Evolutionary conservation across 208 protist genomes (phyloP), one percentile per base, ranked within the genome.

Genomic region (Leishmania braziliensis): DNA sequence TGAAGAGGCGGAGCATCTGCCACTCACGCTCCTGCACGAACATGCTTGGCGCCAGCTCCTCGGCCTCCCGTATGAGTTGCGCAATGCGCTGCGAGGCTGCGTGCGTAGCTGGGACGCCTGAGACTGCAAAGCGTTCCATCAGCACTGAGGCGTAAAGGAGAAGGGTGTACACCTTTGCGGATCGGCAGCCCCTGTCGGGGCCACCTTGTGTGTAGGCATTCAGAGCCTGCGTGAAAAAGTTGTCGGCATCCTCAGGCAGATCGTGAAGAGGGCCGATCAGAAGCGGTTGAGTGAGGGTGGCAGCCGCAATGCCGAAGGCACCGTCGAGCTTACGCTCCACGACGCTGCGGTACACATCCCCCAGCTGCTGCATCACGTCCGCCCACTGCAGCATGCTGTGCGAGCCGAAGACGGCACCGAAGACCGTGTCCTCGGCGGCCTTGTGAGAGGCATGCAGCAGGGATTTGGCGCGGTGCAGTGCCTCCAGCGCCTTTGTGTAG

Each of bases 401-500:
- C 23, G 84, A 77, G 50, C 74, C 79, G 70, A 90, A 93, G 78
- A 81, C 90, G 36, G 84, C 89, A 36, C 89, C 89, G 77, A 95
- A 88, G 23, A 80, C 77, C 1, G 50, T 36, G 53, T 92, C 89
- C 23, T 83, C 85, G 8, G 82, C 72, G 8, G 82, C 88, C 58
- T 88, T 85, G 39, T 88, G 78, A 53, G 87, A 84, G 16, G 88
- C 88, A 5, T 86, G 82, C 84, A 95, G 88, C 6, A 94, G 84
- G 5, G 91, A 90, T 69, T 92, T 88, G 23, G 90, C 77, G 18
- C 86, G 90, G 77, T 95, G 84, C 54, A 97, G 84, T 29, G 90
- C 90, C 84, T 97, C 93, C 26, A 97, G 83, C 33, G 93, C 89
- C 76, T 97, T 97, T 36, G 92, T 95, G 86, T 94, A 95, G 58